Conservation (phyloP, 2,329 filamentous ascomycete genomes). For the Apiospora pterosperma region DNA sequence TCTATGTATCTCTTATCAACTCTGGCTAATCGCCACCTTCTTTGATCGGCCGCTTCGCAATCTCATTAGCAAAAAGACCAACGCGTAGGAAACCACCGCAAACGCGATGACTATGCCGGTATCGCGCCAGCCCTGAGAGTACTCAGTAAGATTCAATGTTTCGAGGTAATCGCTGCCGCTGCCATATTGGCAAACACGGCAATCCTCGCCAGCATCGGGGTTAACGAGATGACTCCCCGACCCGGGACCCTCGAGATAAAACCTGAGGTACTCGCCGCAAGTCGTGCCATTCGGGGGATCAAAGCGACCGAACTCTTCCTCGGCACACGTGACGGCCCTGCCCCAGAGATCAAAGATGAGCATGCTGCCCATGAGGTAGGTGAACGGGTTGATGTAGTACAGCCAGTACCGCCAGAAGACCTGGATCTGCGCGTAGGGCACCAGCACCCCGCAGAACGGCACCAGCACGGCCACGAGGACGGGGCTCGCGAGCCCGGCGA, state of each 20-base stretch:
- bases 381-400: conserved; percentile 66
- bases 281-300: conserved; percentile 61
- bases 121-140: not conserved
- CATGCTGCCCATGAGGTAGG: conserved; percentile 70
- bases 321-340: conserved; percentile 44
- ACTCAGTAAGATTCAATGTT: not conserved
- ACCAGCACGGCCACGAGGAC: conserved; percentile 40
- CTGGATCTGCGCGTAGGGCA: conserved; percentile 61
- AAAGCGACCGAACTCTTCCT: conserved; percentile 39
- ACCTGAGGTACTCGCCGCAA: conserved; percentile 60
- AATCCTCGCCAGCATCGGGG: conserved; percentile 1
- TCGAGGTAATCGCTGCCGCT: not conserved
- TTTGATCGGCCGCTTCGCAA: not conserved
- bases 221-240: conserved; percentile 40
- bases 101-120: not conserved
- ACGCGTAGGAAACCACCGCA: not conserved
- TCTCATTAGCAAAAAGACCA: not conserved
- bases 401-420: conserved; percentile 73
- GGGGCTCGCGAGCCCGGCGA: conserved; percentile 73
- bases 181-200: conserved; percentile 12
- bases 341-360: conserved; percentile 58
- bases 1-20: no score
- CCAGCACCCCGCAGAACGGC: conserved; percentile 74
- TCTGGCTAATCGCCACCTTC: no score
- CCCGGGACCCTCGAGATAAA: conserved; percentile 47